Percentiles rank a stretch among this genome's conserved stretches.
These are phyloP conservation scores for Rutstroemia sydowiana DNA, from an alignment of 2,329 filamentous ascomycete species.

Conservation along the genomic window DNA sequence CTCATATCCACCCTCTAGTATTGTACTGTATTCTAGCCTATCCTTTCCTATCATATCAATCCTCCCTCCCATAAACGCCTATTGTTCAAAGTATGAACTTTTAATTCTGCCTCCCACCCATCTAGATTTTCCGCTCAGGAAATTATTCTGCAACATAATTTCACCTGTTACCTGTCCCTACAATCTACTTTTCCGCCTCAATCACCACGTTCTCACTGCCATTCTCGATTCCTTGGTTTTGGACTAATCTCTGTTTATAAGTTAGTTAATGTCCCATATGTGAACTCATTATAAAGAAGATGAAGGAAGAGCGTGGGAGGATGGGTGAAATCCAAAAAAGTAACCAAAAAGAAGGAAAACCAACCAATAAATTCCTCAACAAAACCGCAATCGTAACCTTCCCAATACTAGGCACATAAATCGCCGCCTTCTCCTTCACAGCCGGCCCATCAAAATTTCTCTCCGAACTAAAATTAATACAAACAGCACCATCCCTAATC, in stretches of 20 bases:
- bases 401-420: conserved; percentile 94
- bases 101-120: neutral
- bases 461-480: conserved; percentile 95
- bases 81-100: neutral
- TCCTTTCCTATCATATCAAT: no score
- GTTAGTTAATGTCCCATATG: neutral
- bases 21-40: no score
- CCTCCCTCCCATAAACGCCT: neutral
- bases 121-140: neutral
- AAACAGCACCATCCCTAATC: conserved; percentile 86
- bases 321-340: no score
- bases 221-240: neutral
- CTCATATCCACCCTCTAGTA: no score
- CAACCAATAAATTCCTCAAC: conserved; percentile 68
- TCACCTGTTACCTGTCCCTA: neutral
- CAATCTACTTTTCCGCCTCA: no score
- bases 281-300: no score
- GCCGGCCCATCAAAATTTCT: conserved; percentile 83
- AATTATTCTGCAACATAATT: neutral
- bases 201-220: no score
- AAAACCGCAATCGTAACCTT: conserved; percentile 95
- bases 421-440: conserved; percentile 90
- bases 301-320: no score
- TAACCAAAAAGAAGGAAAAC: neutral
- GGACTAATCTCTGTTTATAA: conserved; percentile 1